phyloP scores from a whole-genome alignment of 2,329 filamentous ascomycete genomes.

The Fusarium haematococcum region DNA sequence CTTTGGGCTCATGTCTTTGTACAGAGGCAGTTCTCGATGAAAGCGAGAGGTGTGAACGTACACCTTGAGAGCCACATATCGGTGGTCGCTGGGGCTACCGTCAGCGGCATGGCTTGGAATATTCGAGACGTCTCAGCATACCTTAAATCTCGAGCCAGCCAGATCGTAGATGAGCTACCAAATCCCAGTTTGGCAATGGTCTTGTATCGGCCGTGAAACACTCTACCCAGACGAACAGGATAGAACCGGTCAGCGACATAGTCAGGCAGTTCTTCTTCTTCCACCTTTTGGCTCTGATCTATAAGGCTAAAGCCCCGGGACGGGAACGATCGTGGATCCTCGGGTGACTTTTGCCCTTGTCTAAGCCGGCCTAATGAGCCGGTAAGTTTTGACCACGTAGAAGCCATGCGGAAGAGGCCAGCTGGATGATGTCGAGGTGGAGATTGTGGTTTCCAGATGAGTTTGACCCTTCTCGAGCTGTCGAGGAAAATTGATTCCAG shows the following conservation, averaged over 20 bases:
- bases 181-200: slow-evolving; percentile 55
- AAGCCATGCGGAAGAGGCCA: neutral
- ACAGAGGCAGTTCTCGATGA: slow-evolving; percentile 38
- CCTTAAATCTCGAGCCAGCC: slow-evolving; percentile 50
- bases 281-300: slow-evolving; percentile 1
- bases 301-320: neutral
- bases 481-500: neutral
- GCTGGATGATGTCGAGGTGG: neutral
- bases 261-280: slow-evolving; percentile 53
- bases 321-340: neutral
- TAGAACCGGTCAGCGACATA: slow-evolving; percentile 53
- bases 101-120: neutral
- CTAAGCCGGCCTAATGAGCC: neutral
- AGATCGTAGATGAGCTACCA: slow-evolving; percentile 56
- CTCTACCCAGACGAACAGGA: slow-evolving; percentile 52
- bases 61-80: slow-evolving; percentile 50
- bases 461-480: neutral
- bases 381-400: neutral
- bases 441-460: neutral
- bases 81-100: slow-evolving; percentile 22
- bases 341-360: neutral
- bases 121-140: neutral
- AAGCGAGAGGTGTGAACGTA: slow-evolving; percentile 40
- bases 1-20: neutral
- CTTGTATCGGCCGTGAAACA: slow-evolving; percentile 52